Evolutionary conservation across 1,284 basidiomycete species (phyloP), one percentile per base, ranked within the genome.

Genomic region (Pseudozyma pruni): DNA sequence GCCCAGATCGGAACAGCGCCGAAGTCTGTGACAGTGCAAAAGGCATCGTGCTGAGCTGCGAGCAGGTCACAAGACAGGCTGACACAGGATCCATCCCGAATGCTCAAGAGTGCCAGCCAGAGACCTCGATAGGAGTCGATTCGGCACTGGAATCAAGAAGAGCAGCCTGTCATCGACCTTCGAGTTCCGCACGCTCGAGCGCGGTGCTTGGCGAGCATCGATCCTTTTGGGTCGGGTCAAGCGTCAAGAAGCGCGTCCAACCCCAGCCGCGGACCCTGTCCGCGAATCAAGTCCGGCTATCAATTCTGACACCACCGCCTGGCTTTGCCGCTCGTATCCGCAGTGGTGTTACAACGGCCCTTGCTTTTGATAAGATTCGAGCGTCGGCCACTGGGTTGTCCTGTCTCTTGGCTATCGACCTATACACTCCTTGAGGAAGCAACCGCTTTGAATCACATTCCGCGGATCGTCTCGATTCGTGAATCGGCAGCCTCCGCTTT

Each of bases 211-310:
- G 35, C 46, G 34, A 29, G 29, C 35, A 39, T 42, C 39, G 33
- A 46, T 40, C 20, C 17, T 17, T 20, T 19, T n/a, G n/a, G n/a
- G n/a, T n/a, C n/a, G n/a, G 38, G 34, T 5, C 34, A 16, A 7
- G 9, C 16, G 11, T 3, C 10, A 23, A 9, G 20, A 20, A 20
- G 20, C 14, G 38, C 20, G 14, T 19, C 23, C 14, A 20, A 23
- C 7, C 27, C 27, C 27, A 29, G 32, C 62, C 62, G 55, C 55
- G 62, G 55, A 57, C 35, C 8, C 0, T 17, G 7, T 46, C 46
- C 62, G 62, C 55, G 55, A 51, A 58, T 58, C 55, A 58, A 34
- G 62, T 46, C 55, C 62, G 55, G 5, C 19, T n/a, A 14, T 11
- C 6, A 16, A 45, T 17, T 34, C 20, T 19, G 38, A 29, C 27